phyloP scores from a whole-genome alignment of 164 flowering plant species.

The Tinospora cordifolia region DNA sequence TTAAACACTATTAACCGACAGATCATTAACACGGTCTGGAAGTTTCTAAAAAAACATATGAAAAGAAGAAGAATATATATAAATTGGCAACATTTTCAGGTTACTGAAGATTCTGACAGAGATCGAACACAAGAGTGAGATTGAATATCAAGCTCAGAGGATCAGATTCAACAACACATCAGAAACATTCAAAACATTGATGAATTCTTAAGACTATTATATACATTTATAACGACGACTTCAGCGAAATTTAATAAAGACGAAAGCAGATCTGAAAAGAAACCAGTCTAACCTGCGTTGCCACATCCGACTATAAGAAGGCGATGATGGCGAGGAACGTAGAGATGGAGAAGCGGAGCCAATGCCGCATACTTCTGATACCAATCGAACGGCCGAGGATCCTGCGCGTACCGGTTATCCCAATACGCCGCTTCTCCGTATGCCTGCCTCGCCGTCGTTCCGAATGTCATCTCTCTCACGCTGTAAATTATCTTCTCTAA shows the following conservation, averaged over 20 bases:
- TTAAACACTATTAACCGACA: no score
- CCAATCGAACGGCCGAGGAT: slow-evolving; percentile 73
- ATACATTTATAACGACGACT: no score
- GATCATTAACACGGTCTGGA: no score
- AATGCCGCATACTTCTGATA: slow-evolving; percentile 73
- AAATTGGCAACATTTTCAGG: no score
- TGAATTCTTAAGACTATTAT: not conserved
- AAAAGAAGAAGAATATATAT: no score
- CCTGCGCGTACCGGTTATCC: slow-evolving; percentile 69
- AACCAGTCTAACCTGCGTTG: slow-evolving; percentile 41
- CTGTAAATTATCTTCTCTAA: slow-evolving; percentile 1
- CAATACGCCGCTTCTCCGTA: slow-evolving; percentile 87
- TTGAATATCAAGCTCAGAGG: not conserved
- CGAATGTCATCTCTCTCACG: slow-evolving; percentile 22
- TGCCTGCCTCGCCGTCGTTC: slow-evolving; percentile 39
- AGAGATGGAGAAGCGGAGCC: slow-evolving; percentile 61
- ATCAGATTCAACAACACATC: not conserved
- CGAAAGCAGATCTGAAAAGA: not conserved
- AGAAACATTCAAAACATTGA: not conserved
- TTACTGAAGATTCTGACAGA: not conserved
- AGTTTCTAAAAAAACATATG: no score
- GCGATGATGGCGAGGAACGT: slow-evolving; percentile 38
- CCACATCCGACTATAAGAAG: slow-evolving; percentile 80
- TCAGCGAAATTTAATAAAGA: no score
- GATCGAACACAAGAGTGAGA: not conserved